Conservation (phyloP, 257 asterid species). For the Jacaranda mimosifolia region DNA sequence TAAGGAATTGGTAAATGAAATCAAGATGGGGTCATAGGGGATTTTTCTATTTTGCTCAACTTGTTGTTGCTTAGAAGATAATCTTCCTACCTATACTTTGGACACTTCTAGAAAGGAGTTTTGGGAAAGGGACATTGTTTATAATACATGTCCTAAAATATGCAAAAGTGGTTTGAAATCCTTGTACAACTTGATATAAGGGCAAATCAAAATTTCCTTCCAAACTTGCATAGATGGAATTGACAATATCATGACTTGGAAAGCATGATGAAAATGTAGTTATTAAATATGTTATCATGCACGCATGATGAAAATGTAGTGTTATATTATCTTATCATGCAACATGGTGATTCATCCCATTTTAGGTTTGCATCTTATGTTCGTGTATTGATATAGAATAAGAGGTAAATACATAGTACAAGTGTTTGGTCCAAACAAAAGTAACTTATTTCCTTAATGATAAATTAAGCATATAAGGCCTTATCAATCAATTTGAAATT, state of each 20-base stretch:
- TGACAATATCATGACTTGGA: not conserved
- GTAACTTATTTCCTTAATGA: too few relatives aligned
- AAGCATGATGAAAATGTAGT: not conserved
- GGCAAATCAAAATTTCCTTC: too few relatives aligned
- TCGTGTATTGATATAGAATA: too few relatives aligned
- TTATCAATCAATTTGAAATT: too few relatives aligned
- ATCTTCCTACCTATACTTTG: not conserved
- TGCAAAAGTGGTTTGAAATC: not conserved
- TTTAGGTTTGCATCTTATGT: too few relatives aligned
- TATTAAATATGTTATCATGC: too few relatives aligned
- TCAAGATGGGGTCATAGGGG: not conserved
- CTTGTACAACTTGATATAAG: not conserved
- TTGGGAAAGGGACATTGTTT: not conserved
- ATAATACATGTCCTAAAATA: not conserved
- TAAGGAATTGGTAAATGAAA: not conserved
- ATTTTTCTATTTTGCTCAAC: constrained; percentile 13
- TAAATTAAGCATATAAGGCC: too few relatives aligned
- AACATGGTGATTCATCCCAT: too few relatives aligned
- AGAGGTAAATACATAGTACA: too few relatives aligned
- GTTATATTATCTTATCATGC: too few relatives aligned
- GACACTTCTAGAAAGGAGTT: not conserved
- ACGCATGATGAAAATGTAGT: too few relatives aligned
- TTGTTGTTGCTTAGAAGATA: constrained; percentile 39
- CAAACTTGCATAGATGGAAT: not conserved
- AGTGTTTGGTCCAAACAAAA: too few relatives aligned